Evolutionary conservation across 805 yeast genomes (phyloP), one percentile per base, ranked within the genome.

Genomic region (Babjeviella inositovora): DNA sequence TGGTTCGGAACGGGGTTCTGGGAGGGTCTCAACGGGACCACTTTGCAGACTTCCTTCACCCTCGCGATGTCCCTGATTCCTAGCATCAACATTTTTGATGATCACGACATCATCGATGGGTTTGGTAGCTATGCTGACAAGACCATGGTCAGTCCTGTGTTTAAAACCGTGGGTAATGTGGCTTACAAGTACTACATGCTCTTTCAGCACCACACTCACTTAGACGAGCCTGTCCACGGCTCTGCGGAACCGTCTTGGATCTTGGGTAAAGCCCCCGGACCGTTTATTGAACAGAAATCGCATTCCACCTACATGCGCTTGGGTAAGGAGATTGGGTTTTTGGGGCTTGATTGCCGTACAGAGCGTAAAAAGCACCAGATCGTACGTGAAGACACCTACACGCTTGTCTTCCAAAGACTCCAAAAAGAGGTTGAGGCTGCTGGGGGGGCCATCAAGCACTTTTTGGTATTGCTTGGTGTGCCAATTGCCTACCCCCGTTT

Each of bases 51-150:
- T 1, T 52, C 70, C 24, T 73, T 70, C 35, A 90, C 94, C 1
- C 41, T 65, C 17, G 80, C 96, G 3, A 50, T 77, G 55, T 71
- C 92, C 1, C 68, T 69, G 22, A 85, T 87, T 31, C 97, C 98
- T 5, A 63, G 75, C 17, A 58, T 87, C 25, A 87, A 85, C 45
- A 67, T 87, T 15, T 85, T 55, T 49, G 98, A 87, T 45, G 98
- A 87, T 45, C 98, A 87, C 48, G 97, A 90, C 45, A 80, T 87
- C 24, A 85, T 90, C 34, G 98, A 87, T 42, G 98, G 97, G 3
- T 87, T 70, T 49, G 98, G 97, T 3, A 79, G 94, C 0, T 87
- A 87, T 45, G 57, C 60, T 23, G 77, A 82, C 33, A 27, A 46
- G 2, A 80, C 93, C 16, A 84, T 82, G 94, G 36, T 37, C 3